These are phyloP conservation scores for Dothiorella sarmentorum DNA, from an alignment of 2,329 filamentous ascomycete genomes.

Conservation along the genomic window DNA sequence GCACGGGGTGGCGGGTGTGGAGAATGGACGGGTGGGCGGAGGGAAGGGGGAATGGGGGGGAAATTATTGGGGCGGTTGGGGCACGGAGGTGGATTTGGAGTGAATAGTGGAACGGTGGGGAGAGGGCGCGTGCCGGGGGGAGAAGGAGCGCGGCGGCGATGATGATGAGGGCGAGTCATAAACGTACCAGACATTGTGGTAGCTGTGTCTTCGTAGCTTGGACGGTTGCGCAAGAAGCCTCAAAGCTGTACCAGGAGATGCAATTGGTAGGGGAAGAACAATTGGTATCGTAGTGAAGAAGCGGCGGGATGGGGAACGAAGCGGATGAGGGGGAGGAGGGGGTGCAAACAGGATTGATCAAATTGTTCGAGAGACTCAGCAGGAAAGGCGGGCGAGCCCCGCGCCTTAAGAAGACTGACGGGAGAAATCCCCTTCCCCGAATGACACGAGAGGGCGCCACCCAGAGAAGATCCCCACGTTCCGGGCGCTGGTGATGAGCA, in stretches of 20 bases:
- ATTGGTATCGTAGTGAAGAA: neutral
- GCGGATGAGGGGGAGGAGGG: neutral
- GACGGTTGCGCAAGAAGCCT: neutral
- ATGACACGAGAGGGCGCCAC: too few species aligned
- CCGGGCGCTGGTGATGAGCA: too few species aligned
- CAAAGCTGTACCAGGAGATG: neutral
- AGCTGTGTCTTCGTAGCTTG: neutral
- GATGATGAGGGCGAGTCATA: neutral
- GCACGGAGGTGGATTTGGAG: neutral
- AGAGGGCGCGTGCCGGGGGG: neutral
- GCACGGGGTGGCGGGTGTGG: neutral
- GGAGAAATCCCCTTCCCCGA: neutral
- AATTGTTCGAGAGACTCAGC: neutral
- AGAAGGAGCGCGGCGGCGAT: neutral
- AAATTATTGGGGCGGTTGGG: neutral
- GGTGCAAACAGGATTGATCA: neutral
- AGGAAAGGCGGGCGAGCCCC: neutral
- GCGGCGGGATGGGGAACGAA: neutral
- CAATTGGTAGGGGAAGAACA: neutral
- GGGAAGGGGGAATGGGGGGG: neutral
- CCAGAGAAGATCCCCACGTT: too few species aligned
- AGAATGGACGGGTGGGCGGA: neutral
- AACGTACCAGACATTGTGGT: conserved; percentile 12
- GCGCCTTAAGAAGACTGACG: neutral
- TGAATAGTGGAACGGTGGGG: neutral